Evolutionary conservation across 2,329 filamentous ascomycete genomes (phyloP), one percentile per base, ranked within the genome.

Genomic region (Colletotrichum kahawae): DNA sequence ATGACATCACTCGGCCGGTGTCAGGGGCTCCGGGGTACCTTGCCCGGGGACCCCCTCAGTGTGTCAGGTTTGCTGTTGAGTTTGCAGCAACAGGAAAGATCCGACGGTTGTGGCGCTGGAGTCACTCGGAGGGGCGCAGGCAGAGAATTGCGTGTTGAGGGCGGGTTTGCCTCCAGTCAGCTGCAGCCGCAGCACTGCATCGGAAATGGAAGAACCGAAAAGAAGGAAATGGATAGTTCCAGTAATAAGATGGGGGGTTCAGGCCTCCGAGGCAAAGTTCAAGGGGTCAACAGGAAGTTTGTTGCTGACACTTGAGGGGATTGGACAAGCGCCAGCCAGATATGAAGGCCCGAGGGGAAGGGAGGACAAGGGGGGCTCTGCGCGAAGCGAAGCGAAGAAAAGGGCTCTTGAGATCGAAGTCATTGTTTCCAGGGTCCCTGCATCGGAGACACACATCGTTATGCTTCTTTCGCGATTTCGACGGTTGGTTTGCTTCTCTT

Each of bases 1-100:
- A 76, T 76, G 74, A 76, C 74, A 76, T 76, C 74, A 76, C 51
- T 76, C 74, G 51, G 70, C 74, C 65, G 59, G 65, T 57, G 33
- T 70, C 59, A 70, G 51, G 65, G 60, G 48, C 59, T 24, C 65
- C 36, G 65, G 68, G 70, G 57, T 66, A 65, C 74, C 70, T 70
- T 70, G 70, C 54, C 70, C 59, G 64, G 33, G 18, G 18, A 21
- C 33, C 38, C 18, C 51, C 51, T 73, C 63, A 21, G 74, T 74
- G 64, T 70, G 64, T 76, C 70, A 74, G 65, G 59, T 74, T 70
- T 63, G 12, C 56, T 66, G 33, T 67, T 34, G 38, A 71, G 65
- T 66, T 76, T 64, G 48, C 43, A 54, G 34, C n/a, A 54, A 29
- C 36, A 66, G 31, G 64, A 24, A 38, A 73, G 62, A 36, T 74